Evolutionary conservation across 73 alveolate species (phyloP), one percentile per base, ranked within the genome.

Genomic region (Symbiodinium pilosum): DNA sequence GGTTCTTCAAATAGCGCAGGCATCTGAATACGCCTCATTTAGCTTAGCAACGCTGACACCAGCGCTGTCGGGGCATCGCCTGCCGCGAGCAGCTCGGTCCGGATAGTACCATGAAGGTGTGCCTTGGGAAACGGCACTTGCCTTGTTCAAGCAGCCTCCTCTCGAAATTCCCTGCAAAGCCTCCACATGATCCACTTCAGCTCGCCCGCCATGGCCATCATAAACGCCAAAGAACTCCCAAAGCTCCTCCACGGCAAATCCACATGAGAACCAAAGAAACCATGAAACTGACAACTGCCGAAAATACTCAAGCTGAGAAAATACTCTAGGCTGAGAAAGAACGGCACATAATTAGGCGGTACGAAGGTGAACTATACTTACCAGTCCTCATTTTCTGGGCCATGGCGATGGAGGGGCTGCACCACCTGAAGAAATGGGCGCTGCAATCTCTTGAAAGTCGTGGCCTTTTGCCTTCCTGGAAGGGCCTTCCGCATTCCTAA

Each of bases 181-280:
- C 93, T 93, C 99, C 92, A 99, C 99, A 81, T 94, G 94, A 52
- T 99, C 99, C 64, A 99, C 99, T 38, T 99, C 99, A 21, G 84
- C 77, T 24, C 98, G 93, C 1, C 99, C 99, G n/a, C 99, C 99
- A 86, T 99, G 99, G 68, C 99, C 99, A 77, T 99, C 99, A 71
- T 99, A 99, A 75, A 99, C 94, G 8, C 99, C 99, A 87, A 99
- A 99, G 73, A 99, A 95, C 43, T 98, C 99, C 98, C 98, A 93
- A 39, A 47, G 43, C 98, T 93, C 98, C 91, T 91, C 34, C 38
- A 34, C 30, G 34, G 38, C 12, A 64, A 3, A n/a, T n/a, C n/a
- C n/a, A n/a, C n/a, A n/a, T n/a, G n/a, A n/a, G n/a, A n/a, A n/a
- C 32, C 28, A 12, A 3, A 1, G 7, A 64, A 5, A 56, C 14